These are phyloP conservation scores for Rhynchospora tenuis DNA, from an alignment of 176 grass and related monocot species.

Conservation along the genomic window DNA sequence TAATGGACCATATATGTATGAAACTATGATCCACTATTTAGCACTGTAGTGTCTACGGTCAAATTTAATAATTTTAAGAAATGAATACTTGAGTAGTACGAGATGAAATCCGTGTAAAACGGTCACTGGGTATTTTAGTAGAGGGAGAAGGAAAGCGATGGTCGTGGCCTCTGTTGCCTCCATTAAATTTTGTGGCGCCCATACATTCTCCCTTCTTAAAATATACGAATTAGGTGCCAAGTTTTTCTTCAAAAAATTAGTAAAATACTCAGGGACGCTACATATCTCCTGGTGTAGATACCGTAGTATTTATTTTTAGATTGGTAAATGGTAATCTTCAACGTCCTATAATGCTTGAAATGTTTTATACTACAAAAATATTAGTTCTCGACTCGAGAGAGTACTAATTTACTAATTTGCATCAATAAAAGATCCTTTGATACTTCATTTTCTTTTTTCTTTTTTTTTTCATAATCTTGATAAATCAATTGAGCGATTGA, in stretches of 20 bases:
- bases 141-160: not conserved
- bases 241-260: not conserved
- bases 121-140: not conserved
- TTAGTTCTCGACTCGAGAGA: too few species aligned
- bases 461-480: too few species aligned
- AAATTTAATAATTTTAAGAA: too few species aligned
- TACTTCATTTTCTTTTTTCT: too few species aligned
- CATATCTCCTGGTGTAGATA: not conserved
- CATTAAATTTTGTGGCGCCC: not conserved
- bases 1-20: too few species aligned
- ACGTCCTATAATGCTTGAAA: not conserved
- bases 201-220: not conserved
- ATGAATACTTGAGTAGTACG: not conserved
- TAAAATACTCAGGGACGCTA: not conserved
- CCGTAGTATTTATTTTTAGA: not conserved
- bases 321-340: not conserved
- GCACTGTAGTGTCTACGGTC: too few species aligned
- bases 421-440: too few species aligned
- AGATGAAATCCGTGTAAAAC: not conserved
- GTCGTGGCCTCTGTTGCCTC: conserved; percentile 1
- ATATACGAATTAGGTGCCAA: not conserved
- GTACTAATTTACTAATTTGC: too few species aligned
- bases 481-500: too few species aligned
- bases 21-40: too few species aligned
- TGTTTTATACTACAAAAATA: too few species aligned